Evolutionary conservation across 1,139 yeast species (phyloP).

Genomic region (Hanseniaspora gamundiae): DNA sequence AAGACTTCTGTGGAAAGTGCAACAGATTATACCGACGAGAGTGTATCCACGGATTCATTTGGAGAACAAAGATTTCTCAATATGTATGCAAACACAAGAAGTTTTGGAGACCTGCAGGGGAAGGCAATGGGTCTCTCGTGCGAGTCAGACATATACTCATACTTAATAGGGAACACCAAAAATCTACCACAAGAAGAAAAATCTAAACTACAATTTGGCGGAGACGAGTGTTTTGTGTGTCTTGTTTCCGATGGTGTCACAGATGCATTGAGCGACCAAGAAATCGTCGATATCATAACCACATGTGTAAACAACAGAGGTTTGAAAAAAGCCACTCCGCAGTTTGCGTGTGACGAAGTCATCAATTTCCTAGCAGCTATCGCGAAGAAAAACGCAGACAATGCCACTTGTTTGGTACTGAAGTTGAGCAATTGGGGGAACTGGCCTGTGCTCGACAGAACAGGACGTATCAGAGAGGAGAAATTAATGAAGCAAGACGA

Average conservation of each 20-base stretch:
- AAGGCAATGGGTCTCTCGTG: slow-evolving; percentile 80
- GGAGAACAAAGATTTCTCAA: slow-evolving; percentile 77
- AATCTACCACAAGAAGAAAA: slow-evolving; percentile 23
- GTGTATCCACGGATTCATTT: slow-evolving; percentile 76
- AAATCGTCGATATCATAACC: slow-evolving; percentile 75
- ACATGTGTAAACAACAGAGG: slow-evolving; percentile 59
- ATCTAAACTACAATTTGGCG: slow-evolving; percentile 37
- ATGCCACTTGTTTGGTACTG: slow-evolving; percentile 79
- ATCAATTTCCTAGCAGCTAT: slow-evolving; percentile 72
- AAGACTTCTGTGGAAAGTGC: background rate
- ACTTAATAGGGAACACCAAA: slow-evolving; percentile 25
- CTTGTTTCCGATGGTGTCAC: slow-evolving; percentile 83
- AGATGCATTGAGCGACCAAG: slow-evolving; percentile 74
- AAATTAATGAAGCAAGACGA: slow-evolving; percentile 39
- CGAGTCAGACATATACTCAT: slow-evolving; percentile 77
- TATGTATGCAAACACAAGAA: slow-evolving; percentile 78
- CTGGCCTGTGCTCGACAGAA: slow-evolving; percentile 76
- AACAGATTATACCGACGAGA: slow-evolving; percentile 27
- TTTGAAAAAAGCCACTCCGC: slow-evolving; percentile 65
- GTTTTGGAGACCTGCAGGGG: slow-evolving; percentile 80
- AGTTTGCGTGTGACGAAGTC: slow-evolving; percentile 73
- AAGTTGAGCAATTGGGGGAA: slow-evolving; percentile 85
- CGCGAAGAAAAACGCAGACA: slow-evolving; percentile 70
- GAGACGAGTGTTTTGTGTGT: slow-evolving; percentile 72
- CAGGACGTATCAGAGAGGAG: slow-evolving; percentile 70